A percentile compares a stretch with the other conserved stretches of the same genome.
Conservation (phyloP, 2,329 filamentous ascomycete genomes). For the Phyllachora maydis region DNA sequence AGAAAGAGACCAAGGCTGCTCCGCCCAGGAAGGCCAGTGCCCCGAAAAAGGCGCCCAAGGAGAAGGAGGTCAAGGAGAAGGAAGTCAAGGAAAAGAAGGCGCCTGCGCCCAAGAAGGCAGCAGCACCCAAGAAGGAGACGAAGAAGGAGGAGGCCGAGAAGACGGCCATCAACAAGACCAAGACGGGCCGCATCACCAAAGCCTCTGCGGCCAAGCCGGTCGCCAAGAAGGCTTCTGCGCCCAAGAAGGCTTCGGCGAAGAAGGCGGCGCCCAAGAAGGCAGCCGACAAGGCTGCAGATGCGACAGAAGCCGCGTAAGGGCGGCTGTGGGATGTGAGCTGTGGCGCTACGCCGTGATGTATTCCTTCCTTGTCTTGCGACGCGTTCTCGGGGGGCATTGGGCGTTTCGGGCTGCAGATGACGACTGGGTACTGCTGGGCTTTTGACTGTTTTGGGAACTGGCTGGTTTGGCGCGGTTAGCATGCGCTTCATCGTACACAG, state of each 20-base stretch:
- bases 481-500: too few relatives aligned
- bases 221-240: constrained; percentile 22
- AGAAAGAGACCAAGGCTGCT: constrained; percentile 19
- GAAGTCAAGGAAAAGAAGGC: constrained; percentile 21
- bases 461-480: too few relatives aligned
- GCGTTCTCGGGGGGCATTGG: too few relatives aligned
- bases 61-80: constrained; percentile 12
- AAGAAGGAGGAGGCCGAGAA: constrained; percentile 4
- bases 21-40: constrained; percentile 21
- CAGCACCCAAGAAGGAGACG: constrained; percentile 20
- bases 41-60: constrained; percentile 14
- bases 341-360: too few relatives aligned
- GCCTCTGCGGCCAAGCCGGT: constrained; percentile 25
- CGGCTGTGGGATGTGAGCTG: too few relatives aligned
- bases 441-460: too few relatives aligned
- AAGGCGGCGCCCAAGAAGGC: constrained; percentile 9
- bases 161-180: constrained; percentile 49
- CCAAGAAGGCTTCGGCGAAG: constrained; percentile 18
- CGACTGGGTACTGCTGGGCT: too few relatives aligned
- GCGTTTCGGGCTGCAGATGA: too few relatives aligned
- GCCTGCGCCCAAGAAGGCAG: constrained; percentile 18
- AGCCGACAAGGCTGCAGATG: constrained; percentile 16
- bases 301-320: too few relatives aligned
- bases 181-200: constrained; percentile 73
- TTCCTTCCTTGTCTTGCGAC: too few relatives aligned